phyloP scores from a whole-genome alignment of 208 protist genomes.

The Trypanosoma vivax region DNA sequence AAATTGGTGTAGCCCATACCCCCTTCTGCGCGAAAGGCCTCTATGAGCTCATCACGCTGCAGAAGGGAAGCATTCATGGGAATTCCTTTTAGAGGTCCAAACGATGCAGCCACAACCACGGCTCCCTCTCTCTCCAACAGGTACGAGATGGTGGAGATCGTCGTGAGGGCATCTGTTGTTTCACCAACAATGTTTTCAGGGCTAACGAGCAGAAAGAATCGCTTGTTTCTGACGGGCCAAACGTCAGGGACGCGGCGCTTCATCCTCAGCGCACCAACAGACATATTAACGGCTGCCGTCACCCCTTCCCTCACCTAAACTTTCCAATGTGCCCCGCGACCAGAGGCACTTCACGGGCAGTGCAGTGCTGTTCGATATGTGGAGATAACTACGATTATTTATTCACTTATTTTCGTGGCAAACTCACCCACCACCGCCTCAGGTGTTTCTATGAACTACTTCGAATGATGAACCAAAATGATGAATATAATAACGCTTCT shows the following conservation, averaged over 20 bases:
- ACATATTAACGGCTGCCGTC: too few species aligned
- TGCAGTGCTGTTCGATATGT: too few species aligned
- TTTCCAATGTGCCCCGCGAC: too few species aligned
- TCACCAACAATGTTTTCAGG: conserved; percentile 50
- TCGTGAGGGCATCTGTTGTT: conserved; percentile 37
- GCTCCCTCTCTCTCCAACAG: conserved; percentile 44
- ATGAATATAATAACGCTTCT: too few species aligned
- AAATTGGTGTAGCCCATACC: conserved; percentile 65
- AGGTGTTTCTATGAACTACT: too few species aligned
- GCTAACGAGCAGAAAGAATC: conserved; percentile 57
- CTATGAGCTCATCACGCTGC: conserved; percentile 39
- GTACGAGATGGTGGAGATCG: conserved; percentile 47
- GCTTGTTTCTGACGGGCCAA: conserved; percentile 61
- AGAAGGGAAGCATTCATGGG: conserved; percentile 34
- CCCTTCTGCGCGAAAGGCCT: conserved; percentile 51
- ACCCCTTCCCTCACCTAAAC: too few species aligned
- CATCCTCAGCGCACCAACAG: conserved; percentile 33
- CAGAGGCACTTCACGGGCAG: too few species aligned
- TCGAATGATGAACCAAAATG: too few species aligned
- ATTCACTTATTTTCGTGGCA: too few species aligned
- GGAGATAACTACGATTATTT: too few species aligned
- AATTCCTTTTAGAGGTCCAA: conserved; percentile 41
- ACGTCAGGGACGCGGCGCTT: conserved; percentile 69
- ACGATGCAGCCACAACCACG: conserved; percentile 52
- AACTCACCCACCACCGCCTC: too few species aligned